Evolutionary conservation across 192 early-diverging fungal genomes (phyloP).

Genomic region (Coemansia reversa): DNA sequence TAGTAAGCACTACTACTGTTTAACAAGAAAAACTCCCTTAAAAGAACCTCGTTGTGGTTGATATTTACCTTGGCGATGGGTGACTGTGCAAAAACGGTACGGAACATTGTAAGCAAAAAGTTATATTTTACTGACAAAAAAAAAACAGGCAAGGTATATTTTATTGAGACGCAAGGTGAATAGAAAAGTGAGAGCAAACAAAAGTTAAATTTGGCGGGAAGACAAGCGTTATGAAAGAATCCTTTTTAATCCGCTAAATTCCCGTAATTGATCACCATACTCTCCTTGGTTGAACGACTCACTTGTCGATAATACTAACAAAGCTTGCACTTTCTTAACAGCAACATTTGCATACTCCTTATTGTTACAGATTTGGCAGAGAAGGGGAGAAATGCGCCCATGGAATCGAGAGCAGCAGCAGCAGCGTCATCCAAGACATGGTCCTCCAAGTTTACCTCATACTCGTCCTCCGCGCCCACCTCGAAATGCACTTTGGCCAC

Average conservation of each 20-base stretch:
- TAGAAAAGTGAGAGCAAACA: slow-evolving; percentile 9
- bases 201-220: background rate
- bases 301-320: background rate
- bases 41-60: background rate
- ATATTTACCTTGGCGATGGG: slow-evolving; percentile 25
- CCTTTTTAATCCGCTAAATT: background rate
- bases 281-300: background rate
- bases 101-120: slow-evolving; percentile 27
- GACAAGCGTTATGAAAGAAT: background rate
- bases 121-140: background rate
- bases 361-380: background rate
- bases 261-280: background rate
- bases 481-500: background rate
- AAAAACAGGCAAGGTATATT: no score
- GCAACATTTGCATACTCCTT: background rate
- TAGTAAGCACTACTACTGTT: no score
- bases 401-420: slow-evolving; percentile 16
- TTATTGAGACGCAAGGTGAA: no score
- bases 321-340: background rate
- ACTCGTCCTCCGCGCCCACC: background rate
- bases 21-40: no score
- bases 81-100: slow-evolving; percentile 20
- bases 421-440: background rate
- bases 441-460: background rate
- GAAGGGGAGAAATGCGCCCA: slow-evolving; percentile 11